Evolutionary conservation across 805 yeast genomes (phyloP).

Genomic region (Candida palmyrensis): DNA sequence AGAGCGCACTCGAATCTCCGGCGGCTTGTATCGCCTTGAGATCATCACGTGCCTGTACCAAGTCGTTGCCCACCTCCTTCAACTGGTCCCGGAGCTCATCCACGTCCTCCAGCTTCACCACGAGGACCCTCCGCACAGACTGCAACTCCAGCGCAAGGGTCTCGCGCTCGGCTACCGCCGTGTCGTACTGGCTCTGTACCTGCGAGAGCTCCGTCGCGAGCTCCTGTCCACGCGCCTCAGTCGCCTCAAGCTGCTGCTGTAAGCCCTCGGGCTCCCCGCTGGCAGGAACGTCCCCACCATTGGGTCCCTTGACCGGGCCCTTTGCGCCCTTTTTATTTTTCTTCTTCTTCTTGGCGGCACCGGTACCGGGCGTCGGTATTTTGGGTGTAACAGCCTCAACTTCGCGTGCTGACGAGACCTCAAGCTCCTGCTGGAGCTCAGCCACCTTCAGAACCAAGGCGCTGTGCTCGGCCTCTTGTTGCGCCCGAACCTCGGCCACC

Average conservation of each 20-base stretch:
- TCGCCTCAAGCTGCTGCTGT: no score
- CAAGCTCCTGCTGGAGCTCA: conserved; percentile 4
- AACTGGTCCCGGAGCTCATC: conserved; percentile 73
- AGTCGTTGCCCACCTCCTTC: conserved; percentile 69
- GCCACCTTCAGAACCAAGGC: neutral
- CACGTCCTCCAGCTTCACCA: conserved; percentile 57
- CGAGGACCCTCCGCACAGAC: no score
- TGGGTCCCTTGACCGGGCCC: neutral
- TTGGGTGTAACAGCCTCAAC: conserved; percentile 2
- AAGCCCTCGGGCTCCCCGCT: no score
- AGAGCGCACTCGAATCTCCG: no score
- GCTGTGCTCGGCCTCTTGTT: conserved; percentile 1
- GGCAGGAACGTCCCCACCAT: no score
- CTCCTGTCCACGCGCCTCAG: no score
- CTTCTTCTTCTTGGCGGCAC: conserved; percentile 11
- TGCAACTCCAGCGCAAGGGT: no score
- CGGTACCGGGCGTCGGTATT: conserved; percentile 1
- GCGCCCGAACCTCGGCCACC: conserved; percentile 13
- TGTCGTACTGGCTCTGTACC: no score
- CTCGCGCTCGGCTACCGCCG: no score
- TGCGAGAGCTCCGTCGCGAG: no score
- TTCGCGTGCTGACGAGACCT: conserved; percentile 5
- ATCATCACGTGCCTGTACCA: conserved; percentile 64
- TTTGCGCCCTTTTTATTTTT: conserved; percentile 11
- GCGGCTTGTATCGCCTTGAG: conserved; percentile 34